Evolutionary conservation across 257 asterid genomes (phyloP), one percentile per base, ranked within the genome.

Genomic region (Salvia rosmarinus): DNA sequence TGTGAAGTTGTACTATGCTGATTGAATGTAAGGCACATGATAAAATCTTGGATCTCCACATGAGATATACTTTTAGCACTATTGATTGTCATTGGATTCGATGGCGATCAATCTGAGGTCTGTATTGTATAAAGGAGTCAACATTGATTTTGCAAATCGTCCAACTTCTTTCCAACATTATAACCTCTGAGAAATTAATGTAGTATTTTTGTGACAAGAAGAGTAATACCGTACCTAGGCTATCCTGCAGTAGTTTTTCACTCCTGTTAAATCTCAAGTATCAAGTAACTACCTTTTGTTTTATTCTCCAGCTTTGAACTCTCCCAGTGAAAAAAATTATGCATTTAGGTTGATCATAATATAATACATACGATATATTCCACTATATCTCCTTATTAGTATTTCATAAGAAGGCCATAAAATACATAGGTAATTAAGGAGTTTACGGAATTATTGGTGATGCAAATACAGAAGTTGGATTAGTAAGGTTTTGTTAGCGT

Each of bases 81-180:
- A 30, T 1, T 56, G 16, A 50, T 67, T 19, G 16, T 44, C 58
- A 55, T 16, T 65, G 14, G 34, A 40, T 64, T 19, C 6, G 40
- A 28, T n/a, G 32, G 14, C 14, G 58, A 76, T 76, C 79, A 62
- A 57, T 46, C 19, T 28, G 66, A 64, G 77, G 46, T 9, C 4
- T 62, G 30, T 50, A 50, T 25, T 52, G 9, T 40, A 3, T 13
- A 44, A 14, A 62, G n/a, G 14, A 43, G 9, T 34, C 21, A 11
- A 5, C 5, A 4, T 47, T 28, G 35, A 28, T 21, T 70, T 62
- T 61, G 68, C 67, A 54, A 52, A 57, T 21, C 16, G 17, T 44
- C 47, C 35, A 44, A n/a, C 56, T 46, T 54, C 65, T 71, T 55
- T 72, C 14, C 65, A 44, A 23, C 19, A 25, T 1, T 25, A 25